Evolutionary conservation across 2,329 filamentous ascomycete species (phyloP).

Genomic region (Aaosphaeria pasadenensis): DNA sequence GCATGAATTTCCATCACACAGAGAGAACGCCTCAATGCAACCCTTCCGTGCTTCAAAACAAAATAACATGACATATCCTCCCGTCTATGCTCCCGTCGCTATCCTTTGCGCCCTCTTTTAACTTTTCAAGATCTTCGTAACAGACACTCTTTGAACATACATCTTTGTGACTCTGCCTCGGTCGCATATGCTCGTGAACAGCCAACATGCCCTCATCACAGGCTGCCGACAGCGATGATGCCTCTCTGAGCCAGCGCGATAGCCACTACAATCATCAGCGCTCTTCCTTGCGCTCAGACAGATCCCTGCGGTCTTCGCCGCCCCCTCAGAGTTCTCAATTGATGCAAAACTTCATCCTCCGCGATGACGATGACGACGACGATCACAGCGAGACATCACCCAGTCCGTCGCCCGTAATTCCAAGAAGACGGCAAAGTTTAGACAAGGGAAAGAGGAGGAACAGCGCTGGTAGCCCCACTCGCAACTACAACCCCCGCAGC

Average conservation of each 20-base stretch:
- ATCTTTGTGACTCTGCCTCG: too few relatives aligned
- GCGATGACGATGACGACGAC: slow-evolving; percentile 8
- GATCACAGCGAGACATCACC: slow-evolving; percentile 1
- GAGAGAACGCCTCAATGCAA: too few relatives aligned
- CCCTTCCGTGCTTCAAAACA: too few relatives aligned
- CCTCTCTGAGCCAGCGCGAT: slow-evolving; percentile 18
- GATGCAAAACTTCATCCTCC: slow-evolving; percentile 16
- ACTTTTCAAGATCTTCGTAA: too few relatives aligned
- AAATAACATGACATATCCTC: too few relatives aligned
- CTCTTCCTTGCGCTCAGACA: slow-evolving; percentile 25
- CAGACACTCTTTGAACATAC: too few relatives aligned
- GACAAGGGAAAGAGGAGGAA: slow-evolving; percentile 6
- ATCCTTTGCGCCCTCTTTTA: too few relatives aligned
- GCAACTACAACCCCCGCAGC: slow-evolving; percentile 2
- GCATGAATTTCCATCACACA: too few relatives aligned
- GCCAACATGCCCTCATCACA: too few relatives aligned
- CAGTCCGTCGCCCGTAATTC: slow-evolving; percentile 12
- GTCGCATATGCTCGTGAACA: too few relatives aligned
- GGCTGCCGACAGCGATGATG: slow-evolving; percentile 20
- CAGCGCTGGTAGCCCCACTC: slow-evolving; percentile 1
- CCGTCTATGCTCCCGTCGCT: too few relatives aligned
- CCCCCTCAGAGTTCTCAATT: slow-evolving; percentile 11
- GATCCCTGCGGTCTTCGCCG: slow-evolving; percentile 10
- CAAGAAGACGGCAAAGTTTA: slow-evolving; percentile 9
- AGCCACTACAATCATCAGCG: slow-evolving; percentile 35